Base-by-base conservation (phyloP, 1,139 yeast genomes). In the Kodamaea sp. region DNA sequence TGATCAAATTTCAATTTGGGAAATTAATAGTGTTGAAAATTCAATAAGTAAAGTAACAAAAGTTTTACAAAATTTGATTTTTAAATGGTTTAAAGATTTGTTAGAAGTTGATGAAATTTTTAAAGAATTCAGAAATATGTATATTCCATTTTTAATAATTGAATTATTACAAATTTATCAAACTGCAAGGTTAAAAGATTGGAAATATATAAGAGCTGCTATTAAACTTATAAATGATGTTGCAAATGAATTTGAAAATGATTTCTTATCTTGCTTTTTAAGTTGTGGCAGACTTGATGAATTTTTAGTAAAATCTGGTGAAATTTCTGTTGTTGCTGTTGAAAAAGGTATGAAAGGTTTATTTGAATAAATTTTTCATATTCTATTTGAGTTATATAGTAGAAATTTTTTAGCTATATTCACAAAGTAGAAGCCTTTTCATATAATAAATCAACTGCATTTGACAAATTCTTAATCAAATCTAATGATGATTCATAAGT, bases 401-500 rank as follows among this genome's bases (percentile, higher is more conserved):
- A 25, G 27, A 25, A 8, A 25, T 25, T 8, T 8, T 25, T 25
- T 25, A 8, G 8, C 8, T 8, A 25, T n/a, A 25, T 12, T 25
- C 36, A 41, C 26, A 84, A 70, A 32, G 85, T 78, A 33, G 95
- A 80, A 7, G 97, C 98, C 68, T 92, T 92, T 58, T 90, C 97
- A 54, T 89, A 92, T 53, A 94, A 73, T 52, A 89, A 75, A 54
- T 94, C 98, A 24, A 92, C 97, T 26, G 84, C 97, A 45, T 71
- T 78, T 27, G 94, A 84, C 79, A 92, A 81, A 57, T 87, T 86
- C 60, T 85, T 86, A 41, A 94, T 81, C 53, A 95, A 79, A 43
- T 86, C 95, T 49, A 92, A 76, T 29, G 95, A 86, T 36, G 92
- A 81, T 48, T 85, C 95, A 57, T 92, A 94, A 34, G 95, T 83